phyloP scores from a whole-genome alignment of 2,329 filamentous ascomycete genomes.

The Fusarium tanahbumbuense region DNA sequence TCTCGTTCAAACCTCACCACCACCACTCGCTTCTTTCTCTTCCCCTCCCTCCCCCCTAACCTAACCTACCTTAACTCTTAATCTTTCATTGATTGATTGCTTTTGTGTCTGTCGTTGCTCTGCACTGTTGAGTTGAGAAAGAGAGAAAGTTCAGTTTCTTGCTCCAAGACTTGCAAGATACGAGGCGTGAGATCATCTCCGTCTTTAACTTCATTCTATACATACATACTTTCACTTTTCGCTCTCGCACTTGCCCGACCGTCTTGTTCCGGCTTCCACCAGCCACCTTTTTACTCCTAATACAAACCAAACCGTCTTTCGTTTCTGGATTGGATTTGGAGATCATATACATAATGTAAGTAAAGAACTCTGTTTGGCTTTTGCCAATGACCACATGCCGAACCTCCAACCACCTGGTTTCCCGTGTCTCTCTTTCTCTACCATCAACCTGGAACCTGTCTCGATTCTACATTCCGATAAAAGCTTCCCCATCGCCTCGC shows the following conservation, averaged over 20 bases:
- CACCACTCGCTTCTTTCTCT: conserved; percentile 14
- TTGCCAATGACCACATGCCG: conserved; percentile 44
- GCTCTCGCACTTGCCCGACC: conserved; percentile 39
- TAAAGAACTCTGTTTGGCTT: conserved; percentile 45
- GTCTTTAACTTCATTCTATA: conserved; percentile 22
- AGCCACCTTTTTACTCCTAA: conserved; percentile 45
- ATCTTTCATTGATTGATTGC: conserved; percentile 25
- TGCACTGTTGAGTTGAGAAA: conserved; percentile 1
- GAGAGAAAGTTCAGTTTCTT: conserved; percentile 9
- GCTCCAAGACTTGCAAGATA: background rate
- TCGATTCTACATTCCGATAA: conserved; percentile 34
- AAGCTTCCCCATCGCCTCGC: conserved; percentile 16
- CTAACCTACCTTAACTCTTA: conserved; percentile 39
- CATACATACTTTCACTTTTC: conserved; percentile 36
- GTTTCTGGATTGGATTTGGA: conserved; percentile 46
- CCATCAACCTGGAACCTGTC: conserved; percentile 11
- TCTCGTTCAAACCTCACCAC: conserved; percentile 44
- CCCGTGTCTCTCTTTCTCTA: conserved; percentile 15
- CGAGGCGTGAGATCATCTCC: conserved; percentile 20
- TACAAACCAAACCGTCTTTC: conserved; percentile 41
- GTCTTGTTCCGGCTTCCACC: conserved; percentile 39
- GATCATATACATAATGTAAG: conserved; percentile 51
- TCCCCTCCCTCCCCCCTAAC: conserved; percentile 27
- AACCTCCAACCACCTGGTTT: conserved; percentile 47
- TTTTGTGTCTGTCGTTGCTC: conserved; percentile 31